Percentiles rank a stretch among this genome's conserved stretches.
Evolutionary conservation across 108 stramenopile species (phyloP).

Genomic region (Stephanodiscus minutulus): DNA sequence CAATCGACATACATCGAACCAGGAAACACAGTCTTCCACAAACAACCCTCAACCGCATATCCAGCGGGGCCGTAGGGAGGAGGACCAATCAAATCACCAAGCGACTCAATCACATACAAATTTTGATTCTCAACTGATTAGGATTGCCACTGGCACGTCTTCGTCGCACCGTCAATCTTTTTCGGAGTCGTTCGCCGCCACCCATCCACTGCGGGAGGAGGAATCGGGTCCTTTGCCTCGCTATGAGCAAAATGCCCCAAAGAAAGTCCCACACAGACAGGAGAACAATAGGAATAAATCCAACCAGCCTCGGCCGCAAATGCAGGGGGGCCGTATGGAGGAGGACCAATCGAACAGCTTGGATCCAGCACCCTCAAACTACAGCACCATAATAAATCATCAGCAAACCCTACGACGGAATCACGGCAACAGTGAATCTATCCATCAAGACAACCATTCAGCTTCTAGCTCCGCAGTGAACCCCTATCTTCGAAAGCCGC

Average conservation of each 20-base stretch:
- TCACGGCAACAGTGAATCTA: not conserved
- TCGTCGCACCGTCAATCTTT: not conserved
- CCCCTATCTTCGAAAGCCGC: slow-evolving; percentile 5
- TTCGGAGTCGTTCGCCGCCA: too few species aligned
- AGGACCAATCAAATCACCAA: not conserved
- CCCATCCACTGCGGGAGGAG: too few species aligned
- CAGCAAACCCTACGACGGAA: not conserved
- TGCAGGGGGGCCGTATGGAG: not conserved
- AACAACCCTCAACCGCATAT: not conserved
- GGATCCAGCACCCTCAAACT: slow-evolving; percentile 4
- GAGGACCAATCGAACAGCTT: not conserved
- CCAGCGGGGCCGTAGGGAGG: not conserved
- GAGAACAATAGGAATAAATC: not conserved
- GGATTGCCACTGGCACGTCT: not conserved
- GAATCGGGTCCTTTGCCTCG: too few species aligned
- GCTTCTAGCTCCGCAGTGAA: not conserved
- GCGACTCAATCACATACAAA: not conserved
- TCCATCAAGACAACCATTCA: not conserved
- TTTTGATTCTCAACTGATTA: not conserved
- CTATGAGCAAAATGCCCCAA: not conserved
- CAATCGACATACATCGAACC: slow-evolving; percentile 6
- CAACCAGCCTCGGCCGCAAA: not conserved
- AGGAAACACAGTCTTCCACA: not conserved
- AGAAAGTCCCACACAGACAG: not conserved
- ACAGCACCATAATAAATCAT: not conserved